Conservation (phyloP, 2,329 filamentous ascomycete genomes). For the Zymoseptoria crescenta region DNA sequence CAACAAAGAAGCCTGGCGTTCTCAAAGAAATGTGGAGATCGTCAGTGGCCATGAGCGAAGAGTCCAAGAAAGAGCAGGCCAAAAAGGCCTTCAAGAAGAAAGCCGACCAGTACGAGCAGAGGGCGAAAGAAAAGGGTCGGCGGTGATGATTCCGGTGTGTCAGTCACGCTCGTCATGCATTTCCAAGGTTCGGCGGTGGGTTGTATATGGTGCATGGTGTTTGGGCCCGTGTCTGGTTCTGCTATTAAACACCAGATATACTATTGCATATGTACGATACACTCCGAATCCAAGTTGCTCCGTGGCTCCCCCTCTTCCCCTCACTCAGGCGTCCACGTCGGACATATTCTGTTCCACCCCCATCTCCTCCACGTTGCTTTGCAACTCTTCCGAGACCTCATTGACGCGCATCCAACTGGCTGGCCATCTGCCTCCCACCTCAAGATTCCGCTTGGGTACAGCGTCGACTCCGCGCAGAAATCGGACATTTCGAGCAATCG, state of each 20-base stretch:
- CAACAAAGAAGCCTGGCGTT: neutral
- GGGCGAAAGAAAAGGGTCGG: slow-evolving; percentile 9
- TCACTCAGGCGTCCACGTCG: neutral
- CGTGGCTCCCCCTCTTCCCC: neutral
- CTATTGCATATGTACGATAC: neutral
- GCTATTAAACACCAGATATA: neutral
- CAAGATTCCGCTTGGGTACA: neutral
- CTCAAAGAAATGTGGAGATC: neutral
- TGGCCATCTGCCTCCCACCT: neutral
- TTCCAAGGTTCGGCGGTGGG: neutral
- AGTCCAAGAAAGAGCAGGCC: slow-evolving; percentile 6
- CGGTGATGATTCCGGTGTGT: neutral
- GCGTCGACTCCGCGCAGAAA: neutral
- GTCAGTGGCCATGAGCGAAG: neutral
- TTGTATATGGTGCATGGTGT: neutral
- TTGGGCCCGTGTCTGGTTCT: neutral
- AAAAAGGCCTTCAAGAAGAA: slow-evolving; percentile 17
- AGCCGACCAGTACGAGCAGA: slow-evolving; percentile 24
- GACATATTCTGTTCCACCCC: neutral
- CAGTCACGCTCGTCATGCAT: neutral
- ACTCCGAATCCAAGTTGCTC: neutral
- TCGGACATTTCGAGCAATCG: neutral
- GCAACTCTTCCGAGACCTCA: neutral
- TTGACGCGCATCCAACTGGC: neutral
- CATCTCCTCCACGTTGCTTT: neutral